phyloP scores from a whole-genome alignment of 176 grass and related monocot species.

The Zea mays region Zm-B73-REFERENCE-NAM-5.0 NC_050100.1:146863001-146863500 shows the following conservation, averaged over 20 bases:
- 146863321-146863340: background rate
- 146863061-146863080: conserved; percentile 85
- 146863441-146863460: no score
- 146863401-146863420: no score
- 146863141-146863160: background rate
- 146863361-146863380: background rate
- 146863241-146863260: conserved; percentile 92
- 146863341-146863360: background rate
- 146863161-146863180: background rate
- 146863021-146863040: conserved; percentile 96
- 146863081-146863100: conserved; percentile 90
- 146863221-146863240: conserved; percentile 96
- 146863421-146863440: no score
- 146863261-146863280: conserved; percentile 92
- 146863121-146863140: conserved; percentile 25
- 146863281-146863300: conserved; percentile 97
- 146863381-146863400: background rate
- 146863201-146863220: conserved; percentile 98
- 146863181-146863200: conserved; percentile 89
- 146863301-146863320: conserved; percentile 40
- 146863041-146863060: conserved; percentile 95
- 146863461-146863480: no score
- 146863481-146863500: no score
- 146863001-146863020: conserved; percentile 99
- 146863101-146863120: conserved; percentile 49